A percentile compares a stretch with the other conserved stretches of the same genome.
phyloP scores from a whole-genome alignment of 768 basidiomycete species.

The Lactarius trivialis region DNA sequence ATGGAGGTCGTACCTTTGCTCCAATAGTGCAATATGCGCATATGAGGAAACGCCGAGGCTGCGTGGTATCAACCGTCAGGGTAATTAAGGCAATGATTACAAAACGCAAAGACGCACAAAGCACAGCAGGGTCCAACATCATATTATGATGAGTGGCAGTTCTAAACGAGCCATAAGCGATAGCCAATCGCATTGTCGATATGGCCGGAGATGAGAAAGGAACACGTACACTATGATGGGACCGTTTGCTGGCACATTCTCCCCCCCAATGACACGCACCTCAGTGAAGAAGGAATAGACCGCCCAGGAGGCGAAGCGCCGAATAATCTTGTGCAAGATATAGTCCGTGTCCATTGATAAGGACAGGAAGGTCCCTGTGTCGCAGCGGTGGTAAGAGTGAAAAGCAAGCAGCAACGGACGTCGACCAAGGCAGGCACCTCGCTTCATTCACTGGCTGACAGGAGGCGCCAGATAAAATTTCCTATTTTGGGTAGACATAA shows the following conservation, averaged over 20 bases:
- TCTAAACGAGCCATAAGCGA: conserved; percentile 34
- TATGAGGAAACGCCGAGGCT: conserved; percentile 81
- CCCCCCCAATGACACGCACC: conserved; percentile 77
- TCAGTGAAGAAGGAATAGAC: conserved; percentile 85
- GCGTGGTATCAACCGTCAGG: conserved; percentile 22
- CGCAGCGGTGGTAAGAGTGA: not conserved
- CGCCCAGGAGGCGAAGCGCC: conserved; percentile 64
- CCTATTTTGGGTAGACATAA: not conserved
- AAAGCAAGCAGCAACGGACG: not conserved
- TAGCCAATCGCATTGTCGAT: not conserved
- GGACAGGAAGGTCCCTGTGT: not conserved
- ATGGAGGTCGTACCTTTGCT: conserved; percentile 62
- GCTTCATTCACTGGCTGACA: not conserved
- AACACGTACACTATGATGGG: conserved; percentile 86
- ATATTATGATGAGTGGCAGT: conserved; percentile 90
- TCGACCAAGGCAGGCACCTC: not conserved
- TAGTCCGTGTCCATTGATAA: conserved; percentile 32
- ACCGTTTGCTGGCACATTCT: conserved; percentile 81
- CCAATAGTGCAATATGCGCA: conserved; percentile 84
- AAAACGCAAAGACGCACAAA: conserved; percentile 49
- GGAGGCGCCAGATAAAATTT: conserved; percentile 12
- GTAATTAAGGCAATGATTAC: conserved; percentile 22
- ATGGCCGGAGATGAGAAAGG: not conserved
- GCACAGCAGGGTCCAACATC: conserved; percentile 82
- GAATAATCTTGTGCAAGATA: conserved; percentile 62